Conservation (phyloP, 306 rosid genomes). For the Quercus gilva region DNA sequence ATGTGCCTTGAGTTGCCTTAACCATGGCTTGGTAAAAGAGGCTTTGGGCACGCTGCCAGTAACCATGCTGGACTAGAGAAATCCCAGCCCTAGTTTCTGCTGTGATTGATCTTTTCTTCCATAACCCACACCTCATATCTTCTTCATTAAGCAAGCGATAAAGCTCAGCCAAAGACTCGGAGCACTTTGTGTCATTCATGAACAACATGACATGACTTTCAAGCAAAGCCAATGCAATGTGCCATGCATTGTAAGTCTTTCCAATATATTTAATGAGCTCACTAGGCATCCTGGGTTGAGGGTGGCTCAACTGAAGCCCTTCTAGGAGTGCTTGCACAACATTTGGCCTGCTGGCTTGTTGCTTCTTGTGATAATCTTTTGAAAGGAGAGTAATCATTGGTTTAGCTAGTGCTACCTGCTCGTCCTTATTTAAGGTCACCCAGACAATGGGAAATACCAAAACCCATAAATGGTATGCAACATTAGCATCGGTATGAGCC, state of each 20-base stretch:
- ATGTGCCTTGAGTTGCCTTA: slow-evolving; percentile 98
- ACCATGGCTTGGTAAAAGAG: slow-evolving; percentile 99
- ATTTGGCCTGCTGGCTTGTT: slow-evolving; percentile 90
- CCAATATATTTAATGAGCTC: slow-evolving; percentile 98
- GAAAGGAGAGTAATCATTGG: slow-evolving; percentile 95
- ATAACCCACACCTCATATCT: slow-evolving; percentile 97
- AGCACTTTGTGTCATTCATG: slow-evolving; percentile 82
- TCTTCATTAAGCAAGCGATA: slow-evolving; percentile 97
- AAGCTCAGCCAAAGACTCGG: slow-evolving; percentile 95
- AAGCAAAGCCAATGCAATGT: slow-evolving; percentile 86
- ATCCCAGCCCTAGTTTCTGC: slow-evolving; percentile 98
- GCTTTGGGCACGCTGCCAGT: slow-evolving; percentile 99
- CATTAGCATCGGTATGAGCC: slow-evolving; percentile 97
- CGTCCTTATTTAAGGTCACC: slow-evolving; percentile 95
- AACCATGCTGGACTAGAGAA: slow-evolving; percentile 98
- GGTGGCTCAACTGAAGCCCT: slow-evolving; percentile 99
- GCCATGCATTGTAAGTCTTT: slow-evolving; percentile 98
- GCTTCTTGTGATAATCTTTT: slow-evolving; percentile 93
- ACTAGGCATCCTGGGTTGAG: slow-evolving; percentile 99
- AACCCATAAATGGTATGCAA: slow-evolving; percentile 98
- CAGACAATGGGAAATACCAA: slow-evolving; percentile 98
- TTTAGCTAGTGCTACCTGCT: slow-evolving; percentile 89
- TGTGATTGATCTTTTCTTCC: slow-evolving; percentile 89
- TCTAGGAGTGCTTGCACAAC: slow-evolving; percentile 98
- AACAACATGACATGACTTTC: slow-evolving; percentile 97